Conservation (phyloP, 805 yeast genomes). For the Sungouiozyma intestinalis region DNA sequence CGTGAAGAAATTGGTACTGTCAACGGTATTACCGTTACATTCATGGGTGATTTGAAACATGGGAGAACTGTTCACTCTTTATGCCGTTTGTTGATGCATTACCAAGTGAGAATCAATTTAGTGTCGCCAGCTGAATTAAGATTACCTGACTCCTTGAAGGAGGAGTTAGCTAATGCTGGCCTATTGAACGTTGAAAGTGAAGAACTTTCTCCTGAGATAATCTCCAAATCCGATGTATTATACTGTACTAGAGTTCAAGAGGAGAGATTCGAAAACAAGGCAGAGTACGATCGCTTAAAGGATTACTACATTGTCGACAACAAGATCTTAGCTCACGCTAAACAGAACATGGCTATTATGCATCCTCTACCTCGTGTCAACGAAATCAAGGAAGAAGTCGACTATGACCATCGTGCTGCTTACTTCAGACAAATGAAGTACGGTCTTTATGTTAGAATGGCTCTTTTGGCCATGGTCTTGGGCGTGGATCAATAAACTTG, state of each 20-base stretch:
- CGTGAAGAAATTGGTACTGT: constrained; percentile 99
- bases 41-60: constrained; percentile 96
- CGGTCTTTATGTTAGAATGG: constrained; percentile 98
- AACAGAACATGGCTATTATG: constrained; percentile 97
- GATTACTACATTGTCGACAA: constrained; percentile 89
- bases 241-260: constrained; percentile 98
- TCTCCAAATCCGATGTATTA: constrained; percentile 84
- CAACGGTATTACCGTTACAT: constrained; percentile 93
- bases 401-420: constrained; percentile 98
- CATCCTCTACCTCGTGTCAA: constrained; percentile 97
- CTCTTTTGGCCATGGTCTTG: constrained; percentile 92
- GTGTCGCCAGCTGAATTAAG: constrained; percentile 84
- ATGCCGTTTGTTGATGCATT: constrained; percentile 79
- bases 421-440: constrained; percentile 99
- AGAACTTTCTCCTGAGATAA: constrained; percentile 70
- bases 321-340: constrained; percentile 81
- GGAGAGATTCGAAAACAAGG: constrained; percentile 76
- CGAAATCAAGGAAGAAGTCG: constrained; percentile 97
- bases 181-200: constrained; percentile 67
- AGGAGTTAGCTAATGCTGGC: constrained; percentile 54
- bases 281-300: constrained; percentile 78
- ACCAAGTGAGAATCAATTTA: constrained; percentile 85
- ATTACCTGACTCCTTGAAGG: constrained; percentile 64
- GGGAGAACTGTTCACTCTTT: constrained; percentile 98
- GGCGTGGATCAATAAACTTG: constrained; percentile 65